Evolutionary conservation across 208 protist species (phyloP).

Genomic region (Trichomonas vaginalis): DNA sequence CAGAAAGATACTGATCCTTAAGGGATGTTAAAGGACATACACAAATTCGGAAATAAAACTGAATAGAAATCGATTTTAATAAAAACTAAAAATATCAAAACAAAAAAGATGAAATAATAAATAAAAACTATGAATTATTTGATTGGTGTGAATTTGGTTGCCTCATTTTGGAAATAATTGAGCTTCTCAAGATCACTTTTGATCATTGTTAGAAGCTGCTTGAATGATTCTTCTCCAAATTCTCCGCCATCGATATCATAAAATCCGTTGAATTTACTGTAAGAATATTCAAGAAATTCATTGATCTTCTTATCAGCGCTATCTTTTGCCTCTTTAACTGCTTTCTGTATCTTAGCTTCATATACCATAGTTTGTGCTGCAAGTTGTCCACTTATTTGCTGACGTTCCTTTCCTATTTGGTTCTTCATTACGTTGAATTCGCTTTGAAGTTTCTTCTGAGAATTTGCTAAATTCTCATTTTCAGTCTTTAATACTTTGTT

Average conservation of each 20-base stretch:
- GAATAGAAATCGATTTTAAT: too few species aligned
- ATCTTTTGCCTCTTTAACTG: neutral
- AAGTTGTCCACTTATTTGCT: neutral
- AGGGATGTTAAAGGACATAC: too few species aligned
- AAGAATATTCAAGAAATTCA: neutral
- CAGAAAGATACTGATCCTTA: too few species aligned
- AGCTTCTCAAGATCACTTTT: neutral
- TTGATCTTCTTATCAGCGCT: neutral
- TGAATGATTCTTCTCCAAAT: neutral
- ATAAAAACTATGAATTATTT: neutral
- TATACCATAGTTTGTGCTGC: neutral
- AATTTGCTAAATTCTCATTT: neutral
- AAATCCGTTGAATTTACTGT: neutral
- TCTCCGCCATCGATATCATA: neutral
- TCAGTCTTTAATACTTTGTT: neutral
- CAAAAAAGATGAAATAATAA: too few species aligned
- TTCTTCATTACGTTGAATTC: neutral
- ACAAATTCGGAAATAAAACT: too few species aligned
- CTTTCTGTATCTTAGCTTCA: neutral
- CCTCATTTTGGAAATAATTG: neutral
- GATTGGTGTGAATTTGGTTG: neutral
- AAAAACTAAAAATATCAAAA: too few species aligned
- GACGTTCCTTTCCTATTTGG: neutral
- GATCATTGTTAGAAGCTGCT: neutral
- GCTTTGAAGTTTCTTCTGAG: neutral